These are phyloP conservation scores for Podospora bellae-mahoneyi DNA, from an alignment of 495 filamentous ascomycete species.

Conservation along the genomic window DNA sequence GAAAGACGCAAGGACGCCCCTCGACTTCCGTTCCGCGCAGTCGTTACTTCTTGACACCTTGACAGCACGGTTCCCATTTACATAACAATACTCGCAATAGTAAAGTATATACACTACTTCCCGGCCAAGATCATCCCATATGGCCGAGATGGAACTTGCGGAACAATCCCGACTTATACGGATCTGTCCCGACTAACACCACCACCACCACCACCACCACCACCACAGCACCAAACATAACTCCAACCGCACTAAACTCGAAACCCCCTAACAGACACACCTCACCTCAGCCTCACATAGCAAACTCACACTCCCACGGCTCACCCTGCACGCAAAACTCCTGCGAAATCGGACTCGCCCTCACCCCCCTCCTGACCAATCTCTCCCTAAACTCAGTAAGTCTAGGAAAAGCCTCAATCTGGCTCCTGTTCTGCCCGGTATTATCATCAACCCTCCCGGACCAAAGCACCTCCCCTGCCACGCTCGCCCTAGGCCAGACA, in stretches of 20 bases:
- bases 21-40: no score
- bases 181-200: neutral
- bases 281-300: slow-evolving; percentile 1
- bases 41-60: no score
- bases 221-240: neutral
- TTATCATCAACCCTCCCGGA: slow-evolving; percentile 57
- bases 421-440: slow-evolving; percentile 59
- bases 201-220: neutral
- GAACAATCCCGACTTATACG: neutral
- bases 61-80: no score
- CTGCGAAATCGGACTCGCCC: slow-evolving; percentile 56
- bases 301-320: slow-evolving; percentile 25
- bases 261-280: neutral
- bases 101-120: neutral
- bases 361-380: slow-evolving; percentile 60
- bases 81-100: neutral
- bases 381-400: slow-evolving; percentile 70
- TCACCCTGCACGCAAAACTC: slow-evolving; percentile 49
- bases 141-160: neutral
- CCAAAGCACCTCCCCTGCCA: slow-evolving; percentile 75
- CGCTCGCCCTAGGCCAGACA: slow-evolving; percentile 71
- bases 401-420: slow-evolving; percentile 60
- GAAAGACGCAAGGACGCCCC: no score
- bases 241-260: neutral
- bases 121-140: neutral